Base-by-base conservation (phyloP, 345 rosid species). In the Laguncularia racemosa region DNA sequence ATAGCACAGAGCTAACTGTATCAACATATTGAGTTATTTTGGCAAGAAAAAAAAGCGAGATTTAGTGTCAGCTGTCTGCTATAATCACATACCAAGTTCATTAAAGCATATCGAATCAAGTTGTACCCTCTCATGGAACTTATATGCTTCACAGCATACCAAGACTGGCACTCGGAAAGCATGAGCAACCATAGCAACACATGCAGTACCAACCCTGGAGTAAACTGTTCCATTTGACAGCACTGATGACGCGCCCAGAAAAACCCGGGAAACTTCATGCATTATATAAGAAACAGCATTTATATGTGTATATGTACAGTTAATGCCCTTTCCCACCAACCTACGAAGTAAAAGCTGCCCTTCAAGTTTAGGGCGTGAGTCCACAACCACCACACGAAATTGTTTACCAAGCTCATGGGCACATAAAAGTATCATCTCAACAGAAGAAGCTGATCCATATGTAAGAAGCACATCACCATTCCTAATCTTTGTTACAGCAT, bases 381-480 rank as follows among this genome's bases (percentile, higher is more conserved):
- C 99, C 28, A 87, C 91, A 43, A 93, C 77, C 64, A 93, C 86
- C 54, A 93, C 90, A 14, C 92, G 91, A 62, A 89, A 93, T 67
- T 82, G 78, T 64, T 82, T 93, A 43, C 79, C 81, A 19, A 85
- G 86, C 55, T 93, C 99, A 67, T 89, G 88, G 57, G 99, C 97
- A 56, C 78, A 84, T 71, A 81, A 59, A 10, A 93, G 72, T 60
- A 93, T 77, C 99, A 93, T 83, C 67, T 93, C 97, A 74, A 89
- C 93, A 1, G 84, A 90, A 71, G 85, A 76, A 8, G 97, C 71
- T n/a, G 95, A 84, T 56, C 97, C 96, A 64, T 79, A 93, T 23
- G 88, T 85, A n/a, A 93, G 81, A 73, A 93, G 97, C 57, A 93
- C 96, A 71, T 93, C 99, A 50, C 92, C 95, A 51, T 93, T 91